Evolutionary conservation across 345 rosid species (phyloP).

Genomic region (Salix viminalis): DNA sequence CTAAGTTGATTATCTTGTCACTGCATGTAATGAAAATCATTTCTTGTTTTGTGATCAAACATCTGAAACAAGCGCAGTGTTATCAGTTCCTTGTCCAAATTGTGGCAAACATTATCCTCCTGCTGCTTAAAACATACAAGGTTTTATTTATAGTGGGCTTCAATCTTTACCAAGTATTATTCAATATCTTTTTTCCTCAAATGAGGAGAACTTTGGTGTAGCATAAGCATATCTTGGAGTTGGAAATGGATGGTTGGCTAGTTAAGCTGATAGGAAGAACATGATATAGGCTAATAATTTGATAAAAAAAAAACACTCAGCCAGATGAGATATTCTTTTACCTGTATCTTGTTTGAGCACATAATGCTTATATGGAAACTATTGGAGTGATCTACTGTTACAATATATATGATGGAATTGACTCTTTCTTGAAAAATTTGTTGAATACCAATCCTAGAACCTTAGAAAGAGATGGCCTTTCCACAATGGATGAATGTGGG

Average conservation of each 20-base stretch:
- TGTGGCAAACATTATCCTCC: not conserved
- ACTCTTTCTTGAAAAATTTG: not conserved
- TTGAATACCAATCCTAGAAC: not conserved
- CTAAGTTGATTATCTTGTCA: not conserved
- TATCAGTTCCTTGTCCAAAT: not conserved
- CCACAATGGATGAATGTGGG: not conserved
- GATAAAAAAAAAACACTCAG: too few species aligned
- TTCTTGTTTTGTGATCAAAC: not conserved
- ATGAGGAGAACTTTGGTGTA: conserved; percentile 5
- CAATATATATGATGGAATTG: not conserved
- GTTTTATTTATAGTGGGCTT: not conserved
- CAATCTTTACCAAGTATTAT: not conserved
- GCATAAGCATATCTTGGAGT: not conserved
- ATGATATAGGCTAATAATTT: not conserved
- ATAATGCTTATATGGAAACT: not conserved
- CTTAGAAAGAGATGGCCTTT: conserved; percentile 1
- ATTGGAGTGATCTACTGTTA: not conserved
- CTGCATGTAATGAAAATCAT: not conserved
- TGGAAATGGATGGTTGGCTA: not conserved
- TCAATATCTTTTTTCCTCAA: not conserved
- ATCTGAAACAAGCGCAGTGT: not conserved
- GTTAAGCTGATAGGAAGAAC: not conserved
- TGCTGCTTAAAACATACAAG: not conserved
- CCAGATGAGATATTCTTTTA: not conserved
- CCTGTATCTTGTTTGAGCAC: not conserved